Base-by-base conservation (phyloP, 2,329 filamentous ascomycete genomes). In the Sarocladiaceae sp. region DNA sequence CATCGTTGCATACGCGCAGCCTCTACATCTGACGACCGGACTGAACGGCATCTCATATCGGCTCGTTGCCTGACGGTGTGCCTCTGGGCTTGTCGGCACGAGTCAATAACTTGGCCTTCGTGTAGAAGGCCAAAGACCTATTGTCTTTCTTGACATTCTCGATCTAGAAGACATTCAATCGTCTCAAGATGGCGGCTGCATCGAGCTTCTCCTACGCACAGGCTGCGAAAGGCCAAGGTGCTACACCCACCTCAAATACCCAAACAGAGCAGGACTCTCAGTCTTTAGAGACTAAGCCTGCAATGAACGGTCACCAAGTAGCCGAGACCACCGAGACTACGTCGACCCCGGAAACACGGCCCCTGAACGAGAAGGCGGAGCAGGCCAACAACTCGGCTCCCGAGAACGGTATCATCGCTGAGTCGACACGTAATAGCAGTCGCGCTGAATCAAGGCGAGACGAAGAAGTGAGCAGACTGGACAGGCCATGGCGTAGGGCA, bases 191-290 rank as follows among this genome's bases (percentile, higher is more conserved):
- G 76, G 74, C 75, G 51, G 63, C 65, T 47, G 56, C 77, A 50
- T 72, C 79, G 49, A 72, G 79, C 26, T 95, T 96, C 63, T 96
- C 91, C 48, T 97, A 97, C 66, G 91, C 91, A 57, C 89, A 95
- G 75, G 91, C 91, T 60, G 91, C 91, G 48, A 93, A 93, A 66
- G 88, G 90, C 58, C 78, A 84, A 56, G 69, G 77, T 51, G 49
- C 60, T 45, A 56, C 56, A 50, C 61, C 58, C 21, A n/a, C n/a
- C 23, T 59, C 59, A 47, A 59, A 51, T 52, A 47, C 55, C 33
- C 44, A 53, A n/a, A 32, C 55, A 44, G 55, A 55, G 33, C 48
- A 51, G 24, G 48, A 48, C 34, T 47, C 51, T 42, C 53, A 58
- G 50, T 56, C 54, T 24, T 33, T 55, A 24, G 57, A 62, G 48